A percentile compares a stretch with the other conserved stretches of the same genome.
phyloP scores from a whole-genome alignment of 2,329 filamentous ascomycete species.

The Capronia epimyces region DNA sequence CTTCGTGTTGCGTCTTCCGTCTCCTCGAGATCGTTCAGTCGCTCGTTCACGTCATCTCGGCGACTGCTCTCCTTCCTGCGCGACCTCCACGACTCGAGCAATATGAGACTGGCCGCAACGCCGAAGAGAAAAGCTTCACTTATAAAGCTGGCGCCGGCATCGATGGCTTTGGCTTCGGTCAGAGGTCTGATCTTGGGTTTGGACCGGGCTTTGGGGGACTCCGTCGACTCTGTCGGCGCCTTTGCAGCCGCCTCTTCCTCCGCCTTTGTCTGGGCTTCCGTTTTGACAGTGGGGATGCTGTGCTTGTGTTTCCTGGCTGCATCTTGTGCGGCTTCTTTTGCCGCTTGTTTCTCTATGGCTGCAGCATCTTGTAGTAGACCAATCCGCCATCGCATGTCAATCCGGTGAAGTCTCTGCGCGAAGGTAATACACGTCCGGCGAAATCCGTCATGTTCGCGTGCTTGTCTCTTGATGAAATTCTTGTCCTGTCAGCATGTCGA shows the following conservation, averaged over 20 bases:
- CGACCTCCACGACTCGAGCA: conserved; percentile 58
- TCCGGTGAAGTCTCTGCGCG: conserved; percentile 58
- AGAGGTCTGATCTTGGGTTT: conserved; percentile 58
- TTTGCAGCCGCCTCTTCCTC: conserved; percentile 49
- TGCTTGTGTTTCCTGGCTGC: conserved; percentile 52
- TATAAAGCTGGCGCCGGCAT: conserved; percentile 64
- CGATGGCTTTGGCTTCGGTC: conserved; percentile 62
- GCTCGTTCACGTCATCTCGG: conserved; percentile 56
- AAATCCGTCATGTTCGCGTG: conserved; percentile 63
- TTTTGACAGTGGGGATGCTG: conserved; percentile 55
- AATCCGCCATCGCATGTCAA: conserved; percentile 64
- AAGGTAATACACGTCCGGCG: conserved; percentile 56
- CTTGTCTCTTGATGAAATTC: conserved; percentile 64
- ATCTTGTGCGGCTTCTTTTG: conserved; percentile 47
- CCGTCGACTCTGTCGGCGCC: conserved; percentile 39
- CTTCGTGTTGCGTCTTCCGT: conserved; percentile 39
- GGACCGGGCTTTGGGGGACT: conserved; percentile 43
- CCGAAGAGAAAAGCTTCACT: conserved; percentile 62
- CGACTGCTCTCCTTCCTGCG: conserved; percentile 56
- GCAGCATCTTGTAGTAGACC: conserved; percentile 59
- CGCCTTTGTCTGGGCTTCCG: conserved; percentile 54
- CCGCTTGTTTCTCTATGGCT: conserved; percentile 42
- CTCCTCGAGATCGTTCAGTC: conserved; percentile 54
- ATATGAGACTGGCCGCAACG: conserved; percentile 57
- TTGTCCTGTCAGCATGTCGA: conserved; percentile 32